Evolutionary conservation across 495 filamentous ascomycete genomes (phyloP), one percentile per base, ranked within the genome.

Genomic region (Daldinia bambusicola): DNA sequence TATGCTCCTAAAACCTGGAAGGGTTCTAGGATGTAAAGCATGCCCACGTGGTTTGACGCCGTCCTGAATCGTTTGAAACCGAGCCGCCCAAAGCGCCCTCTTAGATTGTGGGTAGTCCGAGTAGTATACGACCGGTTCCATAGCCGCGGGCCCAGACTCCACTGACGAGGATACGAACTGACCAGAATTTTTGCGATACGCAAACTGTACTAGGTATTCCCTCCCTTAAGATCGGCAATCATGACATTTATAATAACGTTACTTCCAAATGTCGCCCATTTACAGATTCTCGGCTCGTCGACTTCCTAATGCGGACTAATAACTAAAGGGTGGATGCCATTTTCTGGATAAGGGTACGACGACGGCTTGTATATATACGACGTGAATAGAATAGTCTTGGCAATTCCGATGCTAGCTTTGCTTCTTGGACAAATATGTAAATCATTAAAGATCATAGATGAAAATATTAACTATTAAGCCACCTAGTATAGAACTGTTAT

Each of bases 361-460:
- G 16, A 48, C 20, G 43, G 43, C 18, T 16, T 48, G 16, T 16
- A 48, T 20, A 12, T 48, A 48, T 22, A 48, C 4, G 43, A 48
- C 20, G 16, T 1, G 26, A 52, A 52, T 52, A 52, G 6, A 18
- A 48, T 18, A n/a, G 30, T 8, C 45, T 60, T 67, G 22, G 31
- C 43, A 45, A 55, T 55, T n/a, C n/a, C 1, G 48, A 36, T 22
- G 22, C 22, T 61, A 8, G 48, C 34, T 55, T 26, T 61, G 37
- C 1, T 52, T 31, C 13, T 26, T 52, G 10, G 10, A 30, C 32
- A 16, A 31, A 12, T 50, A 18, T 58, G 64, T 31, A 37, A 48
- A 37, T 12, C 1, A 8, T 59, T 59, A 26, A 34, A 52, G 63
- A 53, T 63, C 30, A 43, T 41, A 16, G 32, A 51, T 61, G n/a